Evolutionary conservation across 2,329 filamentous ascomycete genomes (phyloP), one percentile per base, ranked within the genome.

Genomic region (Blastomyces percursus): DNA sequence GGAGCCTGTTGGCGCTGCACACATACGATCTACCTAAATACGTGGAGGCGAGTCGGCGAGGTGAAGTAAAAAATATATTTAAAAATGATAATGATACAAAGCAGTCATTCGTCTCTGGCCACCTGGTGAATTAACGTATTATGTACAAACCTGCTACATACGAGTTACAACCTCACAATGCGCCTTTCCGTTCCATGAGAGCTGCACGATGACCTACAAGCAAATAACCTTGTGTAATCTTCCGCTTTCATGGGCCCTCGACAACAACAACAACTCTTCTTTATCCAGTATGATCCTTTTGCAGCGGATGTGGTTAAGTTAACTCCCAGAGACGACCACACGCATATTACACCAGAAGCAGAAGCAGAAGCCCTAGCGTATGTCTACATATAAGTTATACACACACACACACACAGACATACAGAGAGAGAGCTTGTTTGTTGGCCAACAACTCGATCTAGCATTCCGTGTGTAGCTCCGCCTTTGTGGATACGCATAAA

Each of bases 11-110:
- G 35, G 30, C 35, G 54, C 54, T 40, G 54, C 27, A 4, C n/a
- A 56, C 35, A 56, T 35, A 56, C 54, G 54, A 56, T 56, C 54
- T 56, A n/a, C n/a, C n/a, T n/a, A n/a, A n/a, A n/a, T n/a, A 24
- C 54, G n/a, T 56, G 54, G 30, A 30, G 27, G 27, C 2, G 27
- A 30, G 27, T 30, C 27, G 27, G 27, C 27, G 27, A 30, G 27
- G 27, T 30, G 4, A 30, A 30, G 27, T 30, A 30, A 30, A 30
- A 30, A 30, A 35, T 35, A 35, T 1, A 35, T 9, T 9, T 35
- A 35, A 35, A 35, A 35, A 35, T 11, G 32, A 35, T 35, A 16
- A 14, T 44, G 40, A 14, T 9, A 35, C 11, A 7, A 11, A 5
- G 40, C 16, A 50, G n/a, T 50, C 11, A 27, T 35, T 35, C 32